Percentiles rank a stretch among this genome's conserved stretches.
These are phyloP conservation scores for Neoconidiobolus thromboides DNA, from an alignment of 371 early-diverging fungal genomes.

Conservation along the genomic window DNA sequence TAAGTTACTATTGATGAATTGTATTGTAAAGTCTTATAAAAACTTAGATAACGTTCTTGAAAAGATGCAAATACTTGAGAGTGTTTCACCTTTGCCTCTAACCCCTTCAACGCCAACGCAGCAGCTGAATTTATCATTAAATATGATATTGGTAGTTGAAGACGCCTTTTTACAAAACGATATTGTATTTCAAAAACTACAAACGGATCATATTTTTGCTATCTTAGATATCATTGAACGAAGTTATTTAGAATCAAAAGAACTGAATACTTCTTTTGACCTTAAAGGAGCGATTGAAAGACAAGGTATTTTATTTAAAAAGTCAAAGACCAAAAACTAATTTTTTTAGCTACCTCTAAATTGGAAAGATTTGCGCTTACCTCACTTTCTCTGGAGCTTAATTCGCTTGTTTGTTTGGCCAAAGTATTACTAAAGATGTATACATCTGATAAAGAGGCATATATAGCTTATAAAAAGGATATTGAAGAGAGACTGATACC, in stretches of 20 bases:
- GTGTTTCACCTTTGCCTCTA: neutral
- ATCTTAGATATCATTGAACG: constrained; percentile 58
- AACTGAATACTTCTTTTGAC: constrained; percentile 51
- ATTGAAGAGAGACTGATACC: constrained; percentile 1
- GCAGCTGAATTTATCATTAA: constrained; percentile 26
- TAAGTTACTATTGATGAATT: too few species aligned
- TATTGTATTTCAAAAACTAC: constrained; percentile 33
- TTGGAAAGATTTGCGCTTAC: constrained; percentile 1
- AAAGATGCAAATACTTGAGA: neutral
- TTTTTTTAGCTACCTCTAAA: neutral
- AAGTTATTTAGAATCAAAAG: constrained; percentile 62
- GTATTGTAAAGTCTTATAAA: too few species aligned
- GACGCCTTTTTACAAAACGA: constrained; percentile 39
- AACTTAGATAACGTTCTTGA: neutral
- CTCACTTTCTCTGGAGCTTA: constrained; percentile 1
- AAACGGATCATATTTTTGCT: constrained; percentile 31
- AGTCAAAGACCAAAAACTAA: too few species aligned
- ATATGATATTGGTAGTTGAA: constrained; percentile 54
- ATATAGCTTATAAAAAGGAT: neutral
- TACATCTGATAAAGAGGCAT: neutral
- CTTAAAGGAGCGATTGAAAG: constrained; percentile 1
- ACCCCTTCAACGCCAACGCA: neutral
- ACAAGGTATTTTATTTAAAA: neutral
- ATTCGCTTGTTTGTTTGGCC: neutral
- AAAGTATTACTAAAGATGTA: constrained; percentile 5